These are phyloP conservation scores for Ceratocystis eucalypticola DNA, from an alignment of 2,329 filamentous ascomycete species.

Conservation along the genomic window DNA sequence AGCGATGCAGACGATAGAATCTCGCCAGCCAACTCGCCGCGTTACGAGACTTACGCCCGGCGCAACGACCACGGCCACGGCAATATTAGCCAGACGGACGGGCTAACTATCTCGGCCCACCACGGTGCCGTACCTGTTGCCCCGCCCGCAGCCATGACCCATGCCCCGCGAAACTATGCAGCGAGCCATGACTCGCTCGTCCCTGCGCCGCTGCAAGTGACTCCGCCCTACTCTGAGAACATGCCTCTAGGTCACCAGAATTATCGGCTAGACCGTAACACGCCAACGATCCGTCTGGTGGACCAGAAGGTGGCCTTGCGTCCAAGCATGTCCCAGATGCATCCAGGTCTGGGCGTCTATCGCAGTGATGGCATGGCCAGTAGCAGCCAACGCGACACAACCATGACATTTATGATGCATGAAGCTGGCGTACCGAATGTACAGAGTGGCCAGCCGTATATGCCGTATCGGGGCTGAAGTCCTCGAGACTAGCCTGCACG, in stretches of 20 bases:
- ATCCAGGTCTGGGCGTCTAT: conserved; percentile 21
- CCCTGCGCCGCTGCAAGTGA: conserved; percentile 22
- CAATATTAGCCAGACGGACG: conserved; percentile 11
- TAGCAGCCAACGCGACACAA: conserved; percentile 29
- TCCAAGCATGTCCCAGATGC: conserved; percentile 26
- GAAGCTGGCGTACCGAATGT: conserved; percentile 33
- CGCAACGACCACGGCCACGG: not conserved
- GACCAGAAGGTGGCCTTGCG: conserved; percentile 20
- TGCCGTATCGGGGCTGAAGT: conserved; percentile 27
- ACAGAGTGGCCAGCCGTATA: conserved; percentile 31
- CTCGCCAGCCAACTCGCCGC: conserved; percentile 15
- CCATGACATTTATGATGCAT: conserved; percentile 42
- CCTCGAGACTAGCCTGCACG: conserved; percentile 20
- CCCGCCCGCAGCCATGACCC: conserved; percentile 15
- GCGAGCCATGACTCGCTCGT: conserved; percentile 13
- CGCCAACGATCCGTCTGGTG: conserved; percentile 16
- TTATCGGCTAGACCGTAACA: not conserved
- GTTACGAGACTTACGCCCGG: conserved; percentile 13
- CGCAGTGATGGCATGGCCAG: conserved; percentile 18
- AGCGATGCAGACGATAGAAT: not conserved
- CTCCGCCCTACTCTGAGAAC: conserved; percentile 30
- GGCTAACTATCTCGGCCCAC: conserved; percentile 13
- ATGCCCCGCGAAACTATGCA: not conserved
- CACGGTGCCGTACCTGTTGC: conserved; percentile 17
- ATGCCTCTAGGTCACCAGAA: conserved; percentile 21